These are phyloP conservation scores for Aspergillus spinulosporus DNA, from an alignment of 2,329 filamentous ascomycete species.

Conservation along the genomic window DNA sequence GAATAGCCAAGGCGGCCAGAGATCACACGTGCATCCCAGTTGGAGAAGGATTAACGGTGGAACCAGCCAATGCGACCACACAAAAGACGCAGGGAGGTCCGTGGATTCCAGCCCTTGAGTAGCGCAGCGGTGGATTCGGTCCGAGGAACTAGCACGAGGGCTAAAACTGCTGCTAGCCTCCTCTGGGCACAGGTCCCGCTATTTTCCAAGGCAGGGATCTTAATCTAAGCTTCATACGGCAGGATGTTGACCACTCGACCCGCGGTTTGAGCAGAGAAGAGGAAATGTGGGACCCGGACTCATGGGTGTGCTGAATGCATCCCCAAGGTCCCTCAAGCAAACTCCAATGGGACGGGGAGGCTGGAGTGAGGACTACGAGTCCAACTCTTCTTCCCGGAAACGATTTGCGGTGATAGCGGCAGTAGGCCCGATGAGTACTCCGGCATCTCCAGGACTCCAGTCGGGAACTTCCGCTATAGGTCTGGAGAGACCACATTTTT, in stretches of 20 bases:
- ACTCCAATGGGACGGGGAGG: not conserved
- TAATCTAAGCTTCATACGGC: conserved; percentile 18
- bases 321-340: conserved; percentile 16
- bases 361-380: not conserved
- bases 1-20: not conserved
- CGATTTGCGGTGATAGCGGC: not conserved
- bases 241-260: conserved; percentile 17
- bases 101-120: conserved; percentile 12
- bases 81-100: conserved; percentile 1
- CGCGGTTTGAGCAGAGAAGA: conserved; percentile 11
- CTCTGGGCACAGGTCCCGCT: not conserved
- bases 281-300: conserved; percentile 18
- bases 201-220: conserved; percentile 2
- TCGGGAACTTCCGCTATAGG: not conserved
- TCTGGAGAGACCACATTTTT: not conserved
- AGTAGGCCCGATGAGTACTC: not conserved
- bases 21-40: not conserved
- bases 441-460: not conserved
- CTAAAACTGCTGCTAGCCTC: not conserved
- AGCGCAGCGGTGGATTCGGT: conserved; percentile 1
- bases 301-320: conserved; percentile 11
- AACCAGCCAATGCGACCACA: not conserved
- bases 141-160: not conserved
- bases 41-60: not conserved
- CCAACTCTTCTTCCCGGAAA: conserved; percentile 3